Conservation (phyloP, 768 basidiomycete species). For the Leccinum subtestaceum region DNA sequence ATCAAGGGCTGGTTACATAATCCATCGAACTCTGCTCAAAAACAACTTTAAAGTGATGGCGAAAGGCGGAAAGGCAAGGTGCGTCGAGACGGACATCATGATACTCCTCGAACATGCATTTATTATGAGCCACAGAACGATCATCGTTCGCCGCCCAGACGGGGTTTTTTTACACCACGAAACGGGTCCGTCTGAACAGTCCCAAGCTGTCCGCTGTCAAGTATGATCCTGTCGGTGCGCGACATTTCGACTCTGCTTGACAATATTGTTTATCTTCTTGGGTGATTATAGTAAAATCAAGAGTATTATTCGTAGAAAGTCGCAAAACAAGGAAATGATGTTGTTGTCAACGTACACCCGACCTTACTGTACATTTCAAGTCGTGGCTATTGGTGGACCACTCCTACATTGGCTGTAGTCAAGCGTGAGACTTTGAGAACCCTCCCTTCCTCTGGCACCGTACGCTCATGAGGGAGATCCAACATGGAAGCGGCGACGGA, state of each 20-base stretch:
- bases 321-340: constrained; percentile 65
- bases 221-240: constrained; percentile 81
- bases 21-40: neutral
- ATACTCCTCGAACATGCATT: neutral
- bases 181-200: constrained; percentile 61
- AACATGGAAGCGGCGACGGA: neutral
- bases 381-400: neutral
- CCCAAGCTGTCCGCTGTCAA: constrained; percentile 88
- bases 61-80: constrained; percentile 62
- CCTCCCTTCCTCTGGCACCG: neutral
- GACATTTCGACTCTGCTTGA: neutral
- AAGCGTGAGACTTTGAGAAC: neutral
- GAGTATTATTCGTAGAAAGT: constrained; percentile 78
- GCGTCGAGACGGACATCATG: neutral
- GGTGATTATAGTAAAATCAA: constrained; percentile 50
- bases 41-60: constrained; percentile 42
- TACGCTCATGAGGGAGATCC: neutral
- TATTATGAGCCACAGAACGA: constrained; percentile 47
- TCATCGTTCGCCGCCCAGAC: constrained; percentile 90
- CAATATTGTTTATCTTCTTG: neutral
- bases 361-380: neutral
- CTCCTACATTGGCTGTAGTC: neutral
- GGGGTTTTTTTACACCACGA: constrained; percentile 87
- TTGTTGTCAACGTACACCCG: neutral
- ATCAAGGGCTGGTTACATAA: constrained; percentile 1